Percentiles rank a stretch among this genome's conserved stretches.
These are phyloP conservation scores for Amaranthus cruentus DNA, from an alignment of 148 eudicot species.

Conservation along the genomic window DNA sequence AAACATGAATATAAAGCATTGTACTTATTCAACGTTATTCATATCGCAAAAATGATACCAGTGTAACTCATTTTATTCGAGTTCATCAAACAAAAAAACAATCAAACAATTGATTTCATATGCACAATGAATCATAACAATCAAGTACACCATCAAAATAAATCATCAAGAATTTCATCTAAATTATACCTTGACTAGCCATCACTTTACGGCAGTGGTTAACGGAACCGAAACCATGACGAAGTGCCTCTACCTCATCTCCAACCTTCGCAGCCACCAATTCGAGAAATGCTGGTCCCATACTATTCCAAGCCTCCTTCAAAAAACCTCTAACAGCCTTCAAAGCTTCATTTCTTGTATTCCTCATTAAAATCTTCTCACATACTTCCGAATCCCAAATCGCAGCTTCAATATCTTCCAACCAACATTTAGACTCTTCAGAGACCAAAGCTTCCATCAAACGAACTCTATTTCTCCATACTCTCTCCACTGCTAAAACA, in stretches of 20 bases:
- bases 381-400: constrained; percentile 38
- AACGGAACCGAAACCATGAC: background rate
- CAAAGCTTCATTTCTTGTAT: constrained; percentile 40
- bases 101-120: background rate
- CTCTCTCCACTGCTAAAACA: constrained; percentile 41
- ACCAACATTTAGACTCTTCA: constrained; percentile 42
- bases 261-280: constrained; percentile 29
- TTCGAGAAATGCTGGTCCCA: constrained; percentile 68
- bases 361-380: constrained; percentile 31
- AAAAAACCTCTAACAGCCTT: constrained; percentile 41
- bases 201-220: constrained; percentile 5
- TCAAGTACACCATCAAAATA: background rate
- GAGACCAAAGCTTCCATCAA: constrained; percentile 41
- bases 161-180: background rate
- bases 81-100: too few relatives aligned
- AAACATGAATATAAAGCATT: too few relatives aligned
- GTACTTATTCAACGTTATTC: too few relatives aligned
- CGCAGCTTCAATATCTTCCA: constrained; percentile 49
- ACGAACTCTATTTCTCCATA: constrained; percentile 53
- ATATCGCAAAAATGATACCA: too few relatives aligned
- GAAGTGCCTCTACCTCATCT: constrained; percentile 11
- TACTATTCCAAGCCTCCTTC: constrained; percentile 41
- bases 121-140: background rate
- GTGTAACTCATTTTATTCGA: too few relatives aligned
- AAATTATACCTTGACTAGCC: constrained; percentile 21